A percentile compares a stretch with the other conserved stretches of the same genome.
Conservation (phyloP, 1,284 basidiomycete genomes). For the Agaricales sp. region DNA sequence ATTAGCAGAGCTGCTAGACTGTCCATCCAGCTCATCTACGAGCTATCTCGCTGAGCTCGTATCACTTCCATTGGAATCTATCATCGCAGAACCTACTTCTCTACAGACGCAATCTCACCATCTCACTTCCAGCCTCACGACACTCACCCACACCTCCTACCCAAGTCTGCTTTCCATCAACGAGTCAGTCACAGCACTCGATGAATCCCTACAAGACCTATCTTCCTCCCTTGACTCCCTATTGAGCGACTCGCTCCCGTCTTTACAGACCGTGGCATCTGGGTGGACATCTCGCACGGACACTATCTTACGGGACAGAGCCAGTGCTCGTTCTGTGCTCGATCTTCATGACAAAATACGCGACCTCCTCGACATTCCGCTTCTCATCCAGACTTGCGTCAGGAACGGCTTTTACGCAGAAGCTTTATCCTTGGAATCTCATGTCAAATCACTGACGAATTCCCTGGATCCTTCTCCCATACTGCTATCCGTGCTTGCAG, state of each 20-base stretch:
- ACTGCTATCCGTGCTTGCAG: conserved; percentile 51
- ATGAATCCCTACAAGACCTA: conserved; percentile 50
- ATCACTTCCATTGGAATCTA: conserved; percentile 50
- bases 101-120: conserved; percentile 77
- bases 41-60: conserved; percentile 57
- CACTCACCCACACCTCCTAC: conserved; percentile 82
- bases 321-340: conserved; percentile 69
- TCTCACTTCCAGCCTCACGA: conserved; percentile 78
- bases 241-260: conserved; percentile 56
- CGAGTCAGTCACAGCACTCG: conserved; percentile 58
- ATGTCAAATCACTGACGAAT: conserved; percentile 36
- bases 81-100: conserved; percentile 60
- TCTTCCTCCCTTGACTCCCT: conserved; percentile 60
- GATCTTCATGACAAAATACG: conserved; percentile 88
- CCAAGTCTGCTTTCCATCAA: conserved; percentile 82
- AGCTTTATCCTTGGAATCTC: conserved; percentile 72
- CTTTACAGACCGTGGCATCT: conserved; percentile 58
- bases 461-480: conserved; percentile 31
- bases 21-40: background rate
- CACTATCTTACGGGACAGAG: conserved; percentile 50
- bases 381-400: conserved; percentile 86
- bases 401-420: conserved; percentile 87
- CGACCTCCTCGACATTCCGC: conserved; percentile 83
- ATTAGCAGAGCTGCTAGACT: background rate
- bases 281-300: conserved; percentile 43